Evolutionary conservation across 768 basidiomycete species (phyloP), one percentile per base, ranked within the genome.

Genomic region (Kwoniella sp.): DNA sequence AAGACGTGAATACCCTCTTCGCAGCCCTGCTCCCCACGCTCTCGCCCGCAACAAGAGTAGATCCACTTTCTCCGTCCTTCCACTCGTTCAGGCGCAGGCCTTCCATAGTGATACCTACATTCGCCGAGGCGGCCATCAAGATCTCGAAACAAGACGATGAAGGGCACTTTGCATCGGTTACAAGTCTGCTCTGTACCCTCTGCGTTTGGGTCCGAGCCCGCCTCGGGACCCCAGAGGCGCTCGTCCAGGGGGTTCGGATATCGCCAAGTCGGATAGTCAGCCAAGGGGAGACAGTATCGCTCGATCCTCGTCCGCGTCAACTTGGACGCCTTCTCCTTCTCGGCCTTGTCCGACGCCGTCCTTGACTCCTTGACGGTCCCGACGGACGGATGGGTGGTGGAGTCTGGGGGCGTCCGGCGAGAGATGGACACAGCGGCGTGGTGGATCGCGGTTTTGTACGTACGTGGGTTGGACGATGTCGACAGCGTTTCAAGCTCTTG

Each of bases 41-140:
- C 52, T 28, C 47, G 38, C n/a, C 45, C 41, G 51, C 68, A 68
- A 62, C 62, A 70, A 10, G 56, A 53, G 50, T 62, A 65, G 0
- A 72, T 50, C 65, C 62, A 62, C 51, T 59, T 89, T 82, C 34
- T 85, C 86, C 87, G 73, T 2, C 90, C 91, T 42, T 83, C 83
- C 29, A 84, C 78, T 22, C 79, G 80, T 42, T 78, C 80, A 4
- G 78, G 82, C 57, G 80, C 80, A 0, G 81, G 77, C 62, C 80
- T 84, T 0, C 90, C 92, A 85, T 86, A 90, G 73, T 96, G 93
- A 68, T 82, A 84, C 0, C 78, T 75, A 69, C 93, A 98, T 58
- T 85, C 80, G 2, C 79, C 76, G 34, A 41, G 33, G 15, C 48
- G 27, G 25, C 62, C 65, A 43, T 64, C 53, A 14, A 58, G 39